Percentiles rank a stretch among this genome's conserved stretches.
phyloP scores from a whole-genome alignment of 2,329 filamentous ascomycete genomes.

The Diaporthe australafricana region DNA sequence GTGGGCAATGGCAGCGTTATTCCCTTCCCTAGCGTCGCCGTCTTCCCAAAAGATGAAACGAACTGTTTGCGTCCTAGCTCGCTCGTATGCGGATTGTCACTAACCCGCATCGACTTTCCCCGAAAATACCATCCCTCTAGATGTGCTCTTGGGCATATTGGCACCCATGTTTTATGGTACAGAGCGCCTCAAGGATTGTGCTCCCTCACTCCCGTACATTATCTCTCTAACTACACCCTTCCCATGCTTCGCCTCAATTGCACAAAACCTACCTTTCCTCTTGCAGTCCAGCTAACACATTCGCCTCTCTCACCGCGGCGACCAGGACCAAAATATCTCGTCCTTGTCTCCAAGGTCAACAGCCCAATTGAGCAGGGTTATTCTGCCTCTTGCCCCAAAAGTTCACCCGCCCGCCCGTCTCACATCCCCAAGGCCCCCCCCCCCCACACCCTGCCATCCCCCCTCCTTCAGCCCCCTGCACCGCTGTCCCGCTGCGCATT shows the following conservation, averaged over 20 bases:
- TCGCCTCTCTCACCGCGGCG: neutral
- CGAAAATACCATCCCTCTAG: conserved; percentile 16
- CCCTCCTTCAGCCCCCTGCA: too few relatives aligned
- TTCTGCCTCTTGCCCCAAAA: neutral
- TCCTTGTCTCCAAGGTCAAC: neutral
- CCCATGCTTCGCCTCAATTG: neutral
- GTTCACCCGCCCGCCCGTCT: neutral
- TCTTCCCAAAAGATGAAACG: conserved; percentile 21
- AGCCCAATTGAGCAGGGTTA: neutral
- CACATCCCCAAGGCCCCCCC: neutral
- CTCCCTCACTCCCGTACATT: neutral
- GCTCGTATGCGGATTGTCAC: conserved; percentile 8
- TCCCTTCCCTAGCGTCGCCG: neutral
- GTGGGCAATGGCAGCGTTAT: neutral
- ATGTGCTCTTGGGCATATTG: neutral
- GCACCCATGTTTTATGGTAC: neutral
- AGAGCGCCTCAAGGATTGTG: neutral
- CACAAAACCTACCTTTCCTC: neutral
- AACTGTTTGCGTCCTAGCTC: conserved; percentile 17
- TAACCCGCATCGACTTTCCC: conserved; percentile 25
- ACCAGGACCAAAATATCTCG: conserved; percentile 6
- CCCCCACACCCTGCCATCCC: neutral
- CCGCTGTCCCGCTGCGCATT: neutral
- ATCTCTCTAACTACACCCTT: neutral
- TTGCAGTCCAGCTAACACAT: neutral